These are phyloP conservation scores for Schizopora paradoxa DNA, from an alignment of 1,284 basidiomycete species.

Conservation along the genomic window DNA sequence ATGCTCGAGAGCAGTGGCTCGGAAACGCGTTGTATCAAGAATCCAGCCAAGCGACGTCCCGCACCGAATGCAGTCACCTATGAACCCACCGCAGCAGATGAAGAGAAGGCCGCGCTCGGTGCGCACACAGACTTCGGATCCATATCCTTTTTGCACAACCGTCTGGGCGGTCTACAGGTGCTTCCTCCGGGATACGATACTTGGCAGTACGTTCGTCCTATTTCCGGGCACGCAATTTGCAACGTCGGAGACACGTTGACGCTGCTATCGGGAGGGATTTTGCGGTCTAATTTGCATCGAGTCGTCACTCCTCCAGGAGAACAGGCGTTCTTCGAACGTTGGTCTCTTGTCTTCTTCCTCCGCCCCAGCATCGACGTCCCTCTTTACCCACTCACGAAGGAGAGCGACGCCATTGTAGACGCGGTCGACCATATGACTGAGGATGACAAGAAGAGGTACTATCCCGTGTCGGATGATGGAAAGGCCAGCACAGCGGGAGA, in stretches of 20 bases:
- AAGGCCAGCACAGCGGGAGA: slow-evolving; percentile 40
- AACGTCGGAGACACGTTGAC: slow-evolving; percentile 56
- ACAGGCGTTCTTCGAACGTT: slow-evolving; percentile 44
- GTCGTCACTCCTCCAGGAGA: slow-evolving; percentile 41
- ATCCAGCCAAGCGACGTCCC: slow-evolving; percentile 32
- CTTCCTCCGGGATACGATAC: slow-evolving; percentile 53
- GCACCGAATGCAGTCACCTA: background rate
- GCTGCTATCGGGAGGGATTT: slow-evolving; percentile 53
- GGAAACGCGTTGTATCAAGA: slow-evolving; percentile 55
- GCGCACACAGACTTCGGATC: slow-evolving; percentile 49
- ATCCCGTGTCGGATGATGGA: slow-evolving; percentile 13
- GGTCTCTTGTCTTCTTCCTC: slow-evolving; percentile 59
- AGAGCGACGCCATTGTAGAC: slow-evolving; percentile 31
- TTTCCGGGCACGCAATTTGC: slow-evolving; percentile 55
- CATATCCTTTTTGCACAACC: slow-evolving; percentile 63
- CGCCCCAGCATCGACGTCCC: slow-evolving; percentile 49
- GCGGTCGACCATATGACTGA: slow-evolving; percentile 1
- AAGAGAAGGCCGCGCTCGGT: slow-evolving; percentile 37
- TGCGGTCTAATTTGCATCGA: slow-evolving; percentile 52
- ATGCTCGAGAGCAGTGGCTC: slow-evolving; percentile 47
- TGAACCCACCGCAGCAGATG: slow-evolving; percentile 17
- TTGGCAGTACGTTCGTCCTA: slow-evolving; percentile 66
- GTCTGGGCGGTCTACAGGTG: slow-evolving; percentile 68
- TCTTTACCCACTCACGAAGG: slow-evolving; percentile 43
- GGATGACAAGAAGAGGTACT: slow-evolving; percentile 9